Evolutionary conservation across 345 rosid species (phyloP), one percentile per base, ranked within the genome.

Genomic region (Populus tremula): DNA sequence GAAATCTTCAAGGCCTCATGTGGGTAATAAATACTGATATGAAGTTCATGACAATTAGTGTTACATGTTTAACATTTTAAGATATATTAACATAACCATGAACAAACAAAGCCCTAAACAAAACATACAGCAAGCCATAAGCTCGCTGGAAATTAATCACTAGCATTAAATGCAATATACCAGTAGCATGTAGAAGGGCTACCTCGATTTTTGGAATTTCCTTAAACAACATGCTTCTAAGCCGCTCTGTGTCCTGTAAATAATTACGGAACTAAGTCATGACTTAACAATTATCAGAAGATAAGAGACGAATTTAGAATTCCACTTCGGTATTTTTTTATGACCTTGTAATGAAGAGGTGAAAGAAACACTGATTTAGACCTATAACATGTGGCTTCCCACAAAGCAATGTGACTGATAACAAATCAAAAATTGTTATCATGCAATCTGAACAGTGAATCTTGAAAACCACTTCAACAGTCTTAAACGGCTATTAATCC

Each of bases 211-310:
- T 84, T 76, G 84, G 76, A 45, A 85, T 84, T 85, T 89, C 85
- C 83, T 84, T 84, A 71, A 83, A 70, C 85, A 91, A 54, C 74
- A 80, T 79, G 74, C 78, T 77, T 80, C 77, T 84, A 29, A 91
- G 87, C 75, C 68, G 80, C 80, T 89, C 86, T n/a, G 91, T 84
- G 75, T 88, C 93, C 95, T 91, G 84, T 39, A 82, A 80, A 74
- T 76, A 73, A 27, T 77, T 23, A 80, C 16, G 67, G 27, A 78
- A 29, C 61, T 31, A 76, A 41, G 70, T 76, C 73, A 68, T 50
- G 76, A 56, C 50, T 18, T 54, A 2, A 41, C 54, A 49, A 64
- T 35, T 14, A 49, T 49, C 16, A 70, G 53, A 76, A 62, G 25
- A 33, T 33, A 45, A 73, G 71, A 47, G 64, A 77, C 10, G 33